phyloP scores from a whole-genome alignment of 768 basidiomycete species.

The Calocera viscosa region DNA sequence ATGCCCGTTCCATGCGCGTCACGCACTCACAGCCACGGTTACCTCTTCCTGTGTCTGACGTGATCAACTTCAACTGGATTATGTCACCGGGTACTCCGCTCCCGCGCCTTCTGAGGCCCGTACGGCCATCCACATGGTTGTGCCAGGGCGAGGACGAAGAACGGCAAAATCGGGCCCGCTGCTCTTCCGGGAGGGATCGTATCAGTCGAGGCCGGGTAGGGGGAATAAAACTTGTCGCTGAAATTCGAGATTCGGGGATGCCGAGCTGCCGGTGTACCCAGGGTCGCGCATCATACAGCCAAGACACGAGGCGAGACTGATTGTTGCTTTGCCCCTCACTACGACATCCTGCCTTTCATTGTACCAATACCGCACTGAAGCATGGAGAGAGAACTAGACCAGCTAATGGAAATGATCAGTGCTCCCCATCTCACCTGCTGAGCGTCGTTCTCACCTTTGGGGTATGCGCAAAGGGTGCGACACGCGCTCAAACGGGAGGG shows the following conservation, averaged over 20 bases:
- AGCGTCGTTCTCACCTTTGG: not conserved
- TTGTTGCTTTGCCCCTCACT: not conserved
- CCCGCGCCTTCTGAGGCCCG: not conserved
- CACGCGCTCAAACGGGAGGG: constrained; percentile 63
- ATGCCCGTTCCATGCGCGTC: too few species aligned
- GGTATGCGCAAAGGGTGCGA: constrained; percentile 54
- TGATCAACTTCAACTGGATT: not conserved
- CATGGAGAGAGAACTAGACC: constrained; percentile 29
- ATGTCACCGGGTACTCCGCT: not conserved
- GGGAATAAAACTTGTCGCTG: too few species aligned
- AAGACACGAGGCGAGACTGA: constrained; percentile 3
- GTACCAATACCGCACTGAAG: not conserved
- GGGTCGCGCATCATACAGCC: not conserved
- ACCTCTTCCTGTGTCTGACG: not conserved
- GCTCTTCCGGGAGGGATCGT: not conserved
- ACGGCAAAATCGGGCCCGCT: not conserved
- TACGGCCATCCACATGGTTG: too few species aligned
- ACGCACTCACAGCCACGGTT: too few species aligned
- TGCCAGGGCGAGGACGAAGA: too few species aligned
- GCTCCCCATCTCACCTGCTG: not conserved
- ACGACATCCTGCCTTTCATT: not conserved
- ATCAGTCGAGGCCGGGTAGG: too few species aligned
- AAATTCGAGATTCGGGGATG: too few species aligned
- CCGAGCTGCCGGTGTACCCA: too few species aligned
- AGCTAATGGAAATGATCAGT: constrained; percentile 23